Base-by-base conservation (phyloP, 305 asterid genomes). In the Fraxinus sp. region DNA sequence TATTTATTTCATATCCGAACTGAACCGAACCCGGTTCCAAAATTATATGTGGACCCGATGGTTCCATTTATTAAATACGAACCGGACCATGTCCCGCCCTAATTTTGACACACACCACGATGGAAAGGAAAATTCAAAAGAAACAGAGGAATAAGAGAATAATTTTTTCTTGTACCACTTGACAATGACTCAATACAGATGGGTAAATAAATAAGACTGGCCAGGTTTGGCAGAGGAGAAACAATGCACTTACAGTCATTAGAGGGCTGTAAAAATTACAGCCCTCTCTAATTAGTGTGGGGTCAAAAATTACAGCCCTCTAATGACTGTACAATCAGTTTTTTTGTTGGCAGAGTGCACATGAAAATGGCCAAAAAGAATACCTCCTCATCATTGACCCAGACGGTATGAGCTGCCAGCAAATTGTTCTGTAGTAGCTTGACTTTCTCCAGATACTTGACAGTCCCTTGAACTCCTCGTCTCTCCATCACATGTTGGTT, bases 391-490 rank as follows among this genome's bases (percentile, higher is more conserved):
- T 89, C 88, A 46, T 89, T 85, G 75, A 92, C 93, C 98, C 98
- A 94, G 76, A 92, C 98, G 59, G 97, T 78, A 87, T 94, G 98
- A 86, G 94, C 98, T 78, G 94, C 93, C 79, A 94, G 89, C 85
- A 94, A 86, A 83, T 94, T 89, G 81, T 83, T 84, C 68, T 80
- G 88, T 14, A 94, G 93, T 81, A 91, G 89, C 59, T 91, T 80
- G 55, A 92, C 89, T 81, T 89, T 92, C 83, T 91, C 89, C 7
- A 94, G 97, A 82, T 91, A 87, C 35, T 93, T 84, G 81, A 94
- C 93, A 36, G 97, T 94, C 74, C 98, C 97, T 68, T 89, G 92
- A 85, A 89, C 92, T 70, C 90, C 91, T 62, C 90, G 87, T 49
- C 86, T 88, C 77, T 82, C 90, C 88, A 83, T 87, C 84, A 92